These are phyloP conservation scores for Colletotrichum cordylinicola DNA, from an alignment of 2,329 filamentous ascomycete species.

Conservation along the genomic window DNA sequence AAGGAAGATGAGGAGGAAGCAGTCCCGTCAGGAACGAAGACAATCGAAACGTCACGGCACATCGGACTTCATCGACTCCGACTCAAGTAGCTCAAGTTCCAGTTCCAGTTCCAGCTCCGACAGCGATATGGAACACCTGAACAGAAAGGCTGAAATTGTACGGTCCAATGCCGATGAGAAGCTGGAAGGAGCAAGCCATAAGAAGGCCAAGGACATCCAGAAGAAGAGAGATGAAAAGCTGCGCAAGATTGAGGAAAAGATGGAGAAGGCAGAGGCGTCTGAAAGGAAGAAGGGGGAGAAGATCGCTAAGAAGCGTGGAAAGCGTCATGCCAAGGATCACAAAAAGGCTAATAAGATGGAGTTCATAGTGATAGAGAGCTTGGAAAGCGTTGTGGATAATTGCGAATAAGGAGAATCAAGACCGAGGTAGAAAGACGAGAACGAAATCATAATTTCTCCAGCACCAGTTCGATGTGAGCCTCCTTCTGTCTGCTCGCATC, in stretches of 20 bases:
- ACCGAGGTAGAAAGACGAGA: neutral
- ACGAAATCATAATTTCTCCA: neutral
- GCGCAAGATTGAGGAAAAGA: neutral
- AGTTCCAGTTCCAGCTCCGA: neutral
- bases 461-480: neutral
- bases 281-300: neutral
- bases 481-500: neutral
- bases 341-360: neutral
- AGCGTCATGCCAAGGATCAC: neutral
- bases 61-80: neutral
- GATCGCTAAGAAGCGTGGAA: neutral
- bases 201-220: neutral
- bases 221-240: neutral
- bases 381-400: neutral
- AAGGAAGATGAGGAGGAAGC: neutral
- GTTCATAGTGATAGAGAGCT: neutral
- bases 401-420: neutral
- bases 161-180: neutral
- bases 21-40: neutral
- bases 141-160: neutral
- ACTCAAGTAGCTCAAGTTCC: neutral
- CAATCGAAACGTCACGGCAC: neutral
- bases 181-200: neutral
- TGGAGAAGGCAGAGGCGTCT: neutral
- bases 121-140: neutral